Base-by-base conservation (phyloP, 169 alveolate genomes). In the Theileria annulata region DNA sequence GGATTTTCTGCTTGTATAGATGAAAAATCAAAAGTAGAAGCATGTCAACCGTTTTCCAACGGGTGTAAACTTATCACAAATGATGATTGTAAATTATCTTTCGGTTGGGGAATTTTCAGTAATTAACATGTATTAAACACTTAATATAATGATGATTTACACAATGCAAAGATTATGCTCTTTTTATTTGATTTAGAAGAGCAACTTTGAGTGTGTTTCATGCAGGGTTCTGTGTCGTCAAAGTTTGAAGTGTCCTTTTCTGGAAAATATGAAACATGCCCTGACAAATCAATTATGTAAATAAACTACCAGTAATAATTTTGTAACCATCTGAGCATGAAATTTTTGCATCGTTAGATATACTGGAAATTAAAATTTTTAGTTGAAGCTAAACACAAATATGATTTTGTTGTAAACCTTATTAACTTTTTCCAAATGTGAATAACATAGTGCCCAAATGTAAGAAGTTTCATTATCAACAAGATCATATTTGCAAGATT, bases 381-480 rank as follows among this genome's bases (percentile, higher is more conserved):
- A 69, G 76, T 49, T 69, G 76, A 19, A 49, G 25, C 64, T 69
- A 35, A 2, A 49, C 68, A n/a, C 23, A 49, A 33, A 33, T 33
- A 25, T 69, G 42, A 49, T 12, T 48, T 69, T n/a, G 23, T 9
- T 69, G n/a, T 33, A 23, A 49, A 69, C 76, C 48, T 69, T 49
- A 19, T 69, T 21, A n/a, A 25, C 4, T 8, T 69, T 37, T n/a
- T 69, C 48, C 23, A 33, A 19, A 0, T 28, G 27, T 15, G 31
- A 59, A 17, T 33, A 42, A 33, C 89, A 82, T 28, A 82, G 72
- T 2, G 51, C 59, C 89, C 89, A 82, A 9, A 75, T 70, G 35
- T 60, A 75, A 12, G 70, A 31, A 15, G 62, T 31, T 48, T 60
- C 54, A 4, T 49, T 47, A 13, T 27, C 71, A n/a, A 2, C 27